Conservation (phyloP, 2,329 filamentous ascomycete species). For the Diaporthe sp. region DNA sequence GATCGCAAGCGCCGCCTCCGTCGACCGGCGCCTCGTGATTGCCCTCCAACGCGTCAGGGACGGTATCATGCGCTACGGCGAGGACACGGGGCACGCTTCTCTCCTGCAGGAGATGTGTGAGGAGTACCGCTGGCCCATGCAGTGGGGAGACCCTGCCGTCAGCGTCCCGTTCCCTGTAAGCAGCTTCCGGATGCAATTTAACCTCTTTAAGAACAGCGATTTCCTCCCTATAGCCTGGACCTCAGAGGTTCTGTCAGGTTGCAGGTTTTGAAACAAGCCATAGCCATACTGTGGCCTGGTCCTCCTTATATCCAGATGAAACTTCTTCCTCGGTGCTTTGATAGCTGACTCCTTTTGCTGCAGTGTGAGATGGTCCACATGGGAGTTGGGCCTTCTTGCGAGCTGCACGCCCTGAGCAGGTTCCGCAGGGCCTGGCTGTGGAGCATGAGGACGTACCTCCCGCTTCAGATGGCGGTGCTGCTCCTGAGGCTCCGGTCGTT, state of each 20-base stretch:
- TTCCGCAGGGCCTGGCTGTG: conserved; percentile 80
- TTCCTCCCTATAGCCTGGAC: no score
- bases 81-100: conserved; percentile 78
- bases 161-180: conserved; percentile 75
- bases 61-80: conserved; percentile 78
- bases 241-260: no score
- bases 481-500: conserved; percentile 69
- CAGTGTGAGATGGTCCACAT: conserved; percentile 86
- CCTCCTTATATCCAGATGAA: no score
- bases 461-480: conserved; percentile 72
- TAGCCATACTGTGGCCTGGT: no score
- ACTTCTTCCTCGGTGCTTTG: no score
- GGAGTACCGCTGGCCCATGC: conserved; percentile 77
- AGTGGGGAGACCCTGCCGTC: conserved; percentile 79
- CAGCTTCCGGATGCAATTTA: no score
- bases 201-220: no score
- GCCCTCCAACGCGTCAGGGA: conserved; percentile 77
- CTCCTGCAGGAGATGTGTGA: conserved; percentile 80
- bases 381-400: conserved; percentile 80
- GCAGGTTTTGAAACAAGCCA: no score
- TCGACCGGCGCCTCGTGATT: conserved; percentile 81
- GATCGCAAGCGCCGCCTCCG: conserved; percentile 83
- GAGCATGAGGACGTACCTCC: conserved; percentile 83
- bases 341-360: no score
- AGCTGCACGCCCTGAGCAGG: conserved; percentile 78